Percentiles rank a stretch among this genome's conserved stretches.
Evolutionary conservation across 305 asterid species (phyloP).

Genomic region (Petunia hybrid): DNA sequence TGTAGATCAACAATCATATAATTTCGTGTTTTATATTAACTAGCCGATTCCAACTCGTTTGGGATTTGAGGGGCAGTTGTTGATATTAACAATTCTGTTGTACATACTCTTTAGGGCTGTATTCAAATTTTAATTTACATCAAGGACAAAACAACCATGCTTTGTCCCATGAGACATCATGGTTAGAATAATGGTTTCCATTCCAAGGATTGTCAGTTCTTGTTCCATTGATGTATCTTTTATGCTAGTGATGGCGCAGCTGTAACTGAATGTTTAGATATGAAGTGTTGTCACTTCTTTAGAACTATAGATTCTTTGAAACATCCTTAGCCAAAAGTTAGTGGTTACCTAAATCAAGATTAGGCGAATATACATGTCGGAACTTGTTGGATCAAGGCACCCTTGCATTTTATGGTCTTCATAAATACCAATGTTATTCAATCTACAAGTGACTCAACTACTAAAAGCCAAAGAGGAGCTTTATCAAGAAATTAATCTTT

Average conservation of each 20-base stretch:
- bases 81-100: neutral
- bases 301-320: neutral
- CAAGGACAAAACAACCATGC: neutral
- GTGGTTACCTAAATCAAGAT: neutral
- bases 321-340: neutral
- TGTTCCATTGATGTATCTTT: neutral
- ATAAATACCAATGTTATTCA: too few relatives aligned
- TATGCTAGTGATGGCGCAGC: neutral
- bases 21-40: neutral
- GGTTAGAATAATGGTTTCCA: neutral
- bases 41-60: neutral
- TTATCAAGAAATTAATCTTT: too few relatives aligned
- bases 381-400: too few relatives aligned
- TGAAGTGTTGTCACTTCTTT: neutral
- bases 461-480: too few relatives aligned
- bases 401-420: too few relatives aligned
- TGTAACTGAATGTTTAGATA: neutral
- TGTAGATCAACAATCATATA: neutral
- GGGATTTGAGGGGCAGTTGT: neutral
- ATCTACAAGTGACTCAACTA: too few relatives aligned
- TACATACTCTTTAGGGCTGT: slow-evolving; percentile 1
- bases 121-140: neutral
- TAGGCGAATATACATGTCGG: neutral
- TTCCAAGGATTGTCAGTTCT: neutral
- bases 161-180: neutral